phyloP scores from a whole-genome alignment of 306 rosid genomes.

The Trichosanthes truncata region DNA sequence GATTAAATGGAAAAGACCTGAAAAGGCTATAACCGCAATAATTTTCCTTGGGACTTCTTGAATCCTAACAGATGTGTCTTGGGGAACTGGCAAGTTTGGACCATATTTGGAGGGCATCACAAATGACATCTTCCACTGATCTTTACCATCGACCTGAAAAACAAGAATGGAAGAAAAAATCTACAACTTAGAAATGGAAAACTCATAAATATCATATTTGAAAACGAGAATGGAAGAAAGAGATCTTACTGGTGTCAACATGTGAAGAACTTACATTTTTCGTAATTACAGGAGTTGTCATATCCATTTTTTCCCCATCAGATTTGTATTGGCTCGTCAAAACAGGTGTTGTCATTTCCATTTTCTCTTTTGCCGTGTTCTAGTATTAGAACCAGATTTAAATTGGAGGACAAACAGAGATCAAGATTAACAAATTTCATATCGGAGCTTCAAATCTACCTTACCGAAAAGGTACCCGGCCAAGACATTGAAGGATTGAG shows the following conservation, averaged over 20 bases:
- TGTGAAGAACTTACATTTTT: constrained; percentile 40
- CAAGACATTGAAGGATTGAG: constrained; percentile 73
- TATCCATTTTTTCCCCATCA: constrained; percentile 80
- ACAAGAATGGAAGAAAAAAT: background rate
- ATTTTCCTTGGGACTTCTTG: constrained; percentile 62
- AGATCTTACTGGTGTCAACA: background rate
- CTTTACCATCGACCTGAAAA: constrained; percentile 52
- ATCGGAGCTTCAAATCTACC: constrained; percentile 37
- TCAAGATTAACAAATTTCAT: background rate
- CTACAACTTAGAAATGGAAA: background rate
- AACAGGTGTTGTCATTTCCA: constrained; percentile 98
- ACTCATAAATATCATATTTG: background rate
- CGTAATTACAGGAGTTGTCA: constrained; percentile 89
- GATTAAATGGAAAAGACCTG: constrained; percentile 49
- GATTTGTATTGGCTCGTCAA: constrained; percentile 50
- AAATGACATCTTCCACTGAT: constrained; percentile 85
- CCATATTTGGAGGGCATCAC: constrained; percentile 86
- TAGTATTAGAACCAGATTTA: constrained; percentile 22
- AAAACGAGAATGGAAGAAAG: constrained; percentile 1
- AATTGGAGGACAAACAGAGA: constrained; percentile 7
- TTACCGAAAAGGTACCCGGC: constrained; percentile 95
- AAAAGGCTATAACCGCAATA: constrained; percentile 73
- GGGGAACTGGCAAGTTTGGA: constrained; percentile 64
- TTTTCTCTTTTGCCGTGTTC: constrained; percentile 64
- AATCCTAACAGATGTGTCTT: constrained; percentile 69